Evolutionary conservation across 805 yeast species (phyloP).

Genomic region (Isabelozyma heimii): DNA sequence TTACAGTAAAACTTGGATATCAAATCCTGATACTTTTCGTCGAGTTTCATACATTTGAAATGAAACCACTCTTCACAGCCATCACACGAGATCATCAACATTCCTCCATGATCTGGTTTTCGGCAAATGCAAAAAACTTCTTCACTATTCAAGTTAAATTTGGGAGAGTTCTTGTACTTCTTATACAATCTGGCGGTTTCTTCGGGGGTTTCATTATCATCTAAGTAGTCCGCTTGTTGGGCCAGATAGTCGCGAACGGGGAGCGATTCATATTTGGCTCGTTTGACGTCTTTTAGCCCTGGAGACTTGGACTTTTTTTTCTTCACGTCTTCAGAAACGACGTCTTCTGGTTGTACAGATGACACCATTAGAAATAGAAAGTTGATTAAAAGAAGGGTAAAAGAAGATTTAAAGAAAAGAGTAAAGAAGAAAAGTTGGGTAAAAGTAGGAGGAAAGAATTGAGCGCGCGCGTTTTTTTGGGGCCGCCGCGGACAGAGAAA

Average conservation of each 20-base stretch:
- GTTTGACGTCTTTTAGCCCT: background rate
- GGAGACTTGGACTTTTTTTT: background rate
- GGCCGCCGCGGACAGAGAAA: no score
- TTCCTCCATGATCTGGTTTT: constrained; percentile 69
- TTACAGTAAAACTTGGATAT: constrained; percentile 71
- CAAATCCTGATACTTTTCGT: constrained; percentile 48
- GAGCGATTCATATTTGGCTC: background rate
- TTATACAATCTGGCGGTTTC: constrained; percentile 37
- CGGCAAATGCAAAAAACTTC: constrained; percentile 78
- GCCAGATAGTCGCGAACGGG: background rate
- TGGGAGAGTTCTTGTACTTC: constrained; percentile 32
- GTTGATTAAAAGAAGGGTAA: no score
- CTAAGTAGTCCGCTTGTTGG: constrained; percentile 2
- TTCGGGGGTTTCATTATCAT: constrained; percentile 22
- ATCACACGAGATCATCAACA: constrained; percentile 90
- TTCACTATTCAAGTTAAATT: constrained; percentile 50
- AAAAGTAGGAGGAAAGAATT: background rate
- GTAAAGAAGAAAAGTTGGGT: background rate
- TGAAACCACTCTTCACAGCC: constrained; percentile 97
- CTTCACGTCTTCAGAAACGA: background rate
- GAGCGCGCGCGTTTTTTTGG: no score
- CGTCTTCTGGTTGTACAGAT: background rate
- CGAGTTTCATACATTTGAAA: constrained; percentile 68
- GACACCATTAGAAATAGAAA: no score
- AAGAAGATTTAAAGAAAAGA: background rate